Conservation (phyloP, 169 alveolate genomes). For the Eimeria maxima region DNA sequence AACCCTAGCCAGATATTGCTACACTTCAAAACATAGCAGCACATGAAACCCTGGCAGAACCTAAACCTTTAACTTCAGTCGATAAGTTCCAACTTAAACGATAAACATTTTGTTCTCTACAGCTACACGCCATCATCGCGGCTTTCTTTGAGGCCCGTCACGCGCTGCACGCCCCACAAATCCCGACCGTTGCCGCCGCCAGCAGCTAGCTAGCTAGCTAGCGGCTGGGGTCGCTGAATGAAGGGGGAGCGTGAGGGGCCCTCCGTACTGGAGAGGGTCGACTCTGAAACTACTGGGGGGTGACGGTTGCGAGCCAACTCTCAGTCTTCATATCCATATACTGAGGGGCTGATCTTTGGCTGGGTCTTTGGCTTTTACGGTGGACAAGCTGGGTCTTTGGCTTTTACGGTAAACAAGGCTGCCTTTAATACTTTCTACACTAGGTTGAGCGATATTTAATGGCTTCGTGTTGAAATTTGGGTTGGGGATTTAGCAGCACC, state of each 20-base stretch:
- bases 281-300: background rate
- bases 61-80: background rate
- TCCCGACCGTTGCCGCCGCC: background rate
- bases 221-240: background rate
- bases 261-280: background rate
- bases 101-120: conserved; percentile 45
- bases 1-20: background rate
- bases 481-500: conserved; percentile 49
- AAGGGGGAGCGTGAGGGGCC: conserved; percentile 1
- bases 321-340: background rate
- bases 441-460: background rate
- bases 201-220: conserved; percentile 60
- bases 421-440: background rate
- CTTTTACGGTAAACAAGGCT: background rate
- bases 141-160: conserved; percentile 82
- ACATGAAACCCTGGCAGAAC: background rate
- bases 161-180: conserved; percentile 76
- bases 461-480: background rate
- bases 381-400: background rate
- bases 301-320: conserved; percentile 7
- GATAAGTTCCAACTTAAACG: conserved; percentile 13
- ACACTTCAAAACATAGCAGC: background rate
- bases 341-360: background rate
- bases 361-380: background rate
- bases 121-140: conserved; percentile 81